Evolutionary conservation across 345 rosid species (phyloP).

Genomic region (Gossypium raimondii): DNA sequence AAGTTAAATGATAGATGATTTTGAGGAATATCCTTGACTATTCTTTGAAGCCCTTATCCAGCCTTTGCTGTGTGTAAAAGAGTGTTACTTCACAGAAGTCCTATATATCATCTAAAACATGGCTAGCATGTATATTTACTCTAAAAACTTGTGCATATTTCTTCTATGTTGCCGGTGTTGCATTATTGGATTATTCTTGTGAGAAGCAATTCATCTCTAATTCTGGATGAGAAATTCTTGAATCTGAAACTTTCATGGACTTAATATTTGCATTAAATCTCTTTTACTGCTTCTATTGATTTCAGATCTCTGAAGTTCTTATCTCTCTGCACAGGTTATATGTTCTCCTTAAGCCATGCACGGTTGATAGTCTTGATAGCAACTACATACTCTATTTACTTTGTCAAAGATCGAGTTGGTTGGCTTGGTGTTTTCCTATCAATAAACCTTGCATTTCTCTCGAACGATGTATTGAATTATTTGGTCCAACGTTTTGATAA

Average conservation of each 20-base stretch:
- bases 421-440: constrained; percentile 89
- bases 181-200: not conserved
- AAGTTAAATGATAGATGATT: not conserved
- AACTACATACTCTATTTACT: constrained; percentile 61
- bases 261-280: not conserved
- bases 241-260: not conserved
- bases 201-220: not conserved
- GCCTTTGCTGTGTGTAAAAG: not conserved
- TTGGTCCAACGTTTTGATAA: constrained; percentile 83
- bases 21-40: not conserved
- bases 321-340: constrained; percentile 56
- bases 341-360: constrained; percentile 89
- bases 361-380: constrained; percentile 80
- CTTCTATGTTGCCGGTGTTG: not conserved
- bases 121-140: not conserved
- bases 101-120: not conserved
- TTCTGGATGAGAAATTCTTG: not conserved
- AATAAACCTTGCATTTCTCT: constrained; percentile 79
- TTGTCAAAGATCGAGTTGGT: constrained; percentile 85
- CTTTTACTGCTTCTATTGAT: not conserved
- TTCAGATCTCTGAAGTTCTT: not conserved
- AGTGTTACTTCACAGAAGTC: not conserved
- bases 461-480: constrained; percentile 70
- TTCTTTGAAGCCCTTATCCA: not conserved
- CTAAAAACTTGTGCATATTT: not conserved